These are phyloP conservation scores for Globisporangium viniferum DNA, from an alignment of 352 stramenopile species.

Conservation along the genomic window DNA sequence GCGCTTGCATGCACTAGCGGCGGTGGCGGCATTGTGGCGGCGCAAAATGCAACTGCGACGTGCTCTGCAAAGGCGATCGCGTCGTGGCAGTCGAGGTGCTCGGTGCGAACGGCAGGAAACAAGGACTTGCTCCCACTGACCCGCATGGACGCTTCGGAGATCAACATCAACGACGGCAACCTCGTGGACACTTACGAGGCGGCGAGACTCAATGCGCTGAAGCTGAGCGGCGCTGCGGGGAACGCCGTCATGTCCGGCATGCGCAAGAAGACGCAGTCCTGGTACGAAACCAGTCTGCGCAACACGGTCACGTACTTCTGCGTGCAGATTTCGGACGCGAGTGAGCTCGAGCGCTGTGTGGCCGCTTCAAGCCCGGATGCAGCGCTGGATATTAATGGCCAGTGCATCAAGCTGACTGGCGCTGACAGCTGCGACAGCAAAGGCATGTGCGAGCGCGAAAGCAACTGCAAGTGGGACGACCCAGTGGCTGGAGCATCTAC, in stretches of 20 bases:
- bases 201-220: slow-evolving; percentile 64
- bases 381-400: slow-evolving; percentile 43
- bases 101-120: slow-evolving; percentile 46
- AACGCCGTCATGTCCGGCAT: slow-evolving; percentile 69
- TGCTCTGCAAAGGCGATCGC: slow-evolving; percentile 52
- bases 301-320: slow-evolving; percentile 76
- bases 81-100: slow-evolving; percentile 60
- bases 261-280: slow-evolving; percentile 59
- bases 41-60: slow-evolving; percentile 22
- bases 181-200: slow-evolving; percentile 61
- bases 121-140: slow-evolving; percentile 54
- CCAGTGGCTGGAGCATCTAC: slow-evolving; percentile 31
- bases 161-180: slow-evolving; percentile 61
- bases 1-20: not conserved
- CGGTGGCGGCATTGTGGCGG: not conserved
- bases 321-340: slow-evolving; percentile 38
- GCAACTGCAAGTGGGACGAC: slow-evolving; percentile 85
- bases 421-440: slow-evolving; percentile 49
- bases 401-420: slow-evolving; percentile 54
- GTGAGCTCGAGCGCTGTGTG: slow-evolving; percentile 63
- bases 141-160: slow-evolving; percentile 45
- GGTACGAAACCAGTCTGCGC: slow-evolving; percentile 66
- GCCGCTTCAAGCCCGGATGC: slow-evolving; percentile 38
- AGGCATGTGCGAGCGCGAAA: slow-evolving; percentile 63
- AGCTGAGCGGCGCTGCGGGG: slow-evolving; percentile 50